A percentile compares a stretch with the other conserved stretches of the same genome.
These are phyloP conservation scores for Huntiella moniliformis DNA, from an alignment of 2,329 filamentous ascomycete genomes.

Conservation along the genomic window DNA sequence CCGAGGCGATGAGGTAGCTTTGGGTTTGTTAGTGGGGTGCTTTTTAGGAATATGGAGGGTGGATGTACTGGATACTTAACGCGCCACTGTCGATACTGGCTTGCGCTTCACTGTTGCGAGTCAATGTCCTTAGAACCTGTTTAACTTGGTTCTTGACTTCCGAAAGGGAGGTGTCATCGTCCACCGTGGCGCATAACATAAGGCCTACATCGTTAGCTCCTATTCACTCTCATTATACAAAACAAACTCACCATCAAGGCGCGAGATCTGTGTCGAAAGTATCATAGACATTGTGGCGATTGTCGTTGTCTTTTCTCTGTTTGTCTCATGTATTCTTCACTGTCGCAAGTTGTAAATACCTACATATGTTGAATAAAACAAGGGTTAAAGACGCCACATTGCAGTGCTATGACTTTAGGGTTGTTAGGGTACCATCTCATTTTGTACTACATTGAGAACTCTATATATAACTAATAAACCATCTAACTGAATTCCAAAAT, in stretches of 20 bases:
- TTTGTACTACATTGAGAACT: neutral
- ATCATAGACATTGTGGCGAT: slow-evolving; percentile 39
- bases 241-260: slow-evolving; percentile 55
- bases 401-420: no score
- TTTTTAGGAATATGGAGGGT: no score
- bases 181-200: slow-evolving; percentile 84
- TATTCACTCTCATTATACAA: neutral
- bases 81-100: slow-evolving; percentile 72
- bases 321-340: no score
- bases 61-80: slow-evolving; percentile 70
- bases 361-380: no score
- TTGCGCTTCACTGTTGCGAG: slow-evolving; percentile 73
- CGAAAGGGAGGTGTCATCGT: slow-evolving; percentile 68
- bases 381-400: no score
- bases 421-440: neutral
- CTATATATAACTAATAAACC: no score
- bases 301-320: neutral
- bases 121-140: slow-evolving; percentile 73
- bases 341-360: no score
- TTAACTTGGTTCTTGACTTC: slow-evolving; percentile 86
- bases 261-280: slow-evolving; percentile 79
- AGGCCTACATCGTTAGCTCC: slow-evolving; percentile 40
- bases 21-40: neutral
- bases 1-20: slow-evolving; percentile 68
- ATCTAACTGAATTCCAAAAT: slow-evolving; percentile 10